These are phyloP conservation scores for Lactifluus rugatus DNA, from an alignment of 768 basidiomycete species.

Conservation along the genomic window DNA sequence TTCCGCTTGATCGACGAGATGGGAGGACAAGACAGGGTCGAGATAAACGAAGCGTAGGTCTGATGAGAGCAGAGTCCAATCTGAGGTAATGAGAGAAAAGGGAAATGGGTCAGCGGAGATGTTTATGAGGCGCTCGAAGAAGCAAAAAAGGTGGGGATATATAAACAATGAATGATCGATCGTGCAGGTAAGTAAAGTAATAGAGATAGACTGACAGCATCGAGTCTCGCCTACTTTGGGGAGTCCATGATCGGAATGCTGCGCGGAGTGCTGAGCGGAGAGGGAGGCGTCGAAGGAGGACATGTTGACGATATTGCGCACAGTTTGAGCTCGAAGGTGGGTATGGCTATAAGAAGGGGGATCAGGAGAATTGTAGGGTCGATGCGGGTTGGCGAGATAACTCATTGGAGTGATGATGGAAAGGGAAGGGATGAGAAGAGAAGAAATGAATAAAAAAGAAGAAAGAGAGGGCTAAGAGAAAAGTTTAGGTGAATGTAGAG, in stretches of 20 bases:
- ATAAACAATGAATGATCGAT: conserved; percentile 34
- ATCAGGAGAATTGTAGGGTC: conserved; percentile 25
- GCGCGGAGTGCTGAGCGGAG: conserved; percentile 26
- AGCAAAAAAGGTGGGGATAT: conserved; percentile 29
- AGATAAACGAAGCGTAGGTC: conserved; percentile 73
- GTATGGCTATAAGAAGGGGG: conserved; percentile 23
- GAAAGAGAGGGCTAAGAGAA: not conserved
- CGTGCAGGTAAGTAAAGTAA: conserved; percentile 21
- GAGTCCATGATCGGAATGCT: conserved; percentile 24
- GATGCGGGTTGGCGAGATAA: conserved; percentile 25
- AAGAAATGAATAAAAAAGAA: conserved; percentile 17
- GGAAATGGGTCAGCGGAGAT: conserved; percentile 19
- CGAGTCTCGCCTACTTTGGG: conserved; percentile 54
- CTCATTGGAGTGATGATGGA: conserved; percentile 24
- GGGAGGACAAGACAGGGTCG: conserved; percentile 66
- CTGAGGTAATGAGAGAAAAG: conserved; percentile 31
- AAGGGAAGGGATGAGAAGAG: conserved; percentile 11
- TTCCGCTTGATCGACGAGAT: conserved; percentile 65
- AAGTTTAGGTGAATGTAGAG: conserved; percentile 18
- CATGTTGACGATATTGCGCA: conserved; percentile 21
- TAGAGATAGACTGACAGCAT: conserved; percentile 50
- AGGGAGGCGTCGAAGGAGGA: conserved; percentile 29
- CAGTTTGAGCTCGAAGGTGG: conserved; percentile 11
- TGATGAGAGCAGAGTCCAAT: conserved; percentile 74
- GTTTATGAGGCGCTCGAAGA: conserved; percentile 22